These are phyloP conservation scores for Microglena sp. DNA, from an alignment of 139 green algal species.

Conservation along the genomic window DNA sequence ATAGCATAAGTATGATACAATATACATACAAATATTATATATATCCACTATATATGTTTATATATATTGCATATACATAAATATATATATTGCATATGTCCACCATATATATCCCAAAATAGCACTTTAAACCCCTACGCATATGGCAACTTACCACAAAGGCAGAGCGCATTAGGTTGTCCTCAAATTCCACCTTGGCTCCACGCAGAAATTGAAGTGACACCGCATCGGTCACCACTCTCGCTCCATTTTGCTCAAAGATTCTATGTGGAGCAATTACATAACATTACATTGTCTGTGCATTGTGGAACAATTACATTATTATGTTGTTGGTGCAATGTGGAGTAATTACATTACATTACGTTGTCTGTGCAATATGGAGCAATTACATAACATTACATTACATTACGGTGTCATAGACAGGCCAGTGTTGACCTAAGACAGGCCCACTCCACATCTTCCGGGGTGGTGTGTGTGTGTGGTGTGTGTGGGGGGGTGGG, in stretches of 20 bases:
- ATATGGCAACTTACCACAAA: conserved; percentile 54
- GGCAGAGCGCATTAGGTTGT: conserved; percentile 74
- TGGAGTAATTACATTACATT: not conserved
- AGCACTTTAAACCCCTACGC: not conserved
- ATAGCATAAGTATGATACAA: not conserved
- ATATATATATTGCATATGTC: not conserved
- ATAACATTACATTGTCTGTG: no score
- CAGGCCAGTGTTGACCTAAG: no score
- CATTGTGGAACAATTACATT: not conserved
- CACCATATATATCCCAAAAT: no score
- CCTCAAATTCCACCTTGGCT: conserved; percentile 74
- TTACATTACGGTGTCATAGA: no score
- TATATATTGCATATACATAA: no score
- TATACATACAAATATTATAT: not conserved
- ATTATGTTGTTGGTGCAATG: not conserved
- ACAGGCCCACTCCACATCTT: no score
- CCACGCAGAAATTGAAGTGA: conserved; percentile 80
- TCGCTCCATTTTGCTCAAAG: conserved; percentile 62
- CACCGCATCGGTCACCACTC: conserved; percentile 72
- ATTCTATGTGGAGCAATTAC: no score
- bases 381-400: no score
- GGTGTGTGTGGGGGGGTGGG: no score
- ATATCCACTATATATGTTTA: not conserved
- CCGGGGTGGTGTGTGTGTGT: no score
- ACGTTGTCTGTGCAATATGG: no score